Evolutionary conservation across 345 rosid species (phyloP).

Genomic region (Jatropha curcas): DNA sequence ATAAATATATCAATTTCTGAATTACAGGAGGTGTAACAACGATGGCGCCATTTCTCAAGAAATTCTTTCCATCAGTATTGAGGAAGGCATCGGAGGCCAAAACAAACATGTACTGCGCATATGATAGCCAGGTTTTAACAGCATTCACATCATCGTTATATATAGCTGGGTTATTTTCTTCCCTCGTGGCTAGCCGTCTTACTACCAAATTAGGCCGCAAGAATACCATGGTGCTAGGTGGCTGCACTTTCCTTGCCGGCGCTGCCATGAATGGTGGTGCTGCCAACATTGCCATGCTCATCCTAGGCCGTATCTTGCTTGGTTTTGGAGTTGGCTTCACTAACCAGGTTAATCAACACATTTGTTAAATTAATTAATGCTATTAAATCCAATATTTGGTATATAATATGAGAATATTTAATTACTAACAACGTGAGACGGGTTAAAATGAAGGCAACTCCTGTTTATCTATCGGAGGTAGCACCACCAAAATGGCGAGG

Average conservation of each 20-base stretch:
- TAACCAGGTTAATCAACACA: constrained; percentile 51
- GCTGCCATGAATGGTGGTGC: constrained; percentile 76
- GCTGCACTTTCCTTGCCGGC: constrained; percentile 70
- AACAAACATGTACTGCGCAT: constrained; percentile 60
- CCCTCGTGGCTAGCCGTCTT: constrained; percentile 72
- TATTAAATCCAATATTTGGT: no score
- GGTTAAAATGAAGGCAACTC: constrained; percentile 59
- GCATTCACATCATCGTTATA: constrained; percentile 79
- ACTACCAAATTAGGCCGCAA: constrained; percentile 55
- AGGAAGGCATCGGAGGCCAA: constrained; percentile 50
- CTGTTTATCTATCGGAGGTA: constrained; percentile 77
- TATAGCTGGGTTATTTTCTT: constrained; percentile 66
- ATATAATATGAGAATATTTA: no score
- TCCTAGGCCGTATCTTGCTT: constrained; percentile 76
- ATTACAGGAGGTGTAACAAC: constrained; percentile 83
- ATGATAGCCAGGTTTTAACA: constrained; percentile 64
- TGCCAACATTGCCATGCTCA: constrained; percentile 64
- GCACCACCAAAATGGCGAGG: constrained; percentile 93
- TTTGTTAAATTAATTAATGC: no score
- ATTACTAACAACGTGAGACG: neutral
- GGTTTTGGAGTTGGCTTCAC: constrained; percentile 95
- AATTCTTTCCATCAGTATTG: constrained; percentile 71
- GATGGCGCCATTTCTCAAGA: constrained; percentile 72
- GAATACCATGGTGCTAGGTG: constrained; percentile 68
- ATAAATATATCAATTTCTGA: neutral